These are phyloP conservation scores for Hyphochytrium catenoides DNA, from an alignment of 352 stramenopile species.

Conservation along the genomic window DNA sequence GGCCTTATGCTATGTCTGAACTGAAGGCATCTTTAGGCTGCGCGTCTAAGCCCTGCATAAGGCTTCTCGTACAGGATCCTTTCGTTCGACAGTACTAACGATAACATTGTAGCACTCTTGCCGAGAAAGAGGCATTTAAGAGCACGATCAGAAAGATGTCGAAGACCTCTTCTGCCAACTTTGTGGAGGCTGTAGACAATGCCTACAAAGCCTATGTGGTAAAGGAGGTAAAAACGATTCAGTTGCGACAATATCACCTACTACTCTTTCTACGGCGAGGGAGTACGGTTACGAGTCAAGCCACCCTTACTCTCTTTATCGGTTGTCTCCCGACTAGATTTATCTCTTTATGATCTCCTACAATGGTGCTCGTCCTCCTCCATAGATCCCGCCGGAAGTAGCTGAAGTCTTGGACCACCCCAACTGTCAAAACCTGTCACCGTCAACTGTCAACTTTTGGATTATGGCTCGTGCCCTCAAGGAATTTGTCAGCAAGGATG, in stretches of 20 bases:
- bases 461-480: slow-evolving; percentile 35
- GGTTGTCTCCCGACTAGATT: no score
- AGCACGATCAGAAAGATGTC: slow-evolving; percentile 26
- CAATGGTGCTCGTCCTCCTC: no score
- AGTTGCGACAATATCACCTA: no score
- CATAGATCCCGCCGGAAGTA: slow-evolving; percentile 46
- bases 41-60: no score
- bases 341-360: background rate
- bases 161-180: slow-evolving; percentile 54
- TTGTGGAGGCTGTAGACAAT: slow-evolving; percentile 74
- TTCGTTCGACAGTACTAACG: no score
- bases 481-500: slow-evolving; percentile 36
- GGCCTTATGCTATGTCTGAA: no score
- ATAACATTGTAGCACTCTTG: slow-evolving; percentile 22
- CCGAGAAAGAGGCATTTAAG: slow-evolving; percentile 76
- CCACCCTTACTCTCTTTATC: no score
- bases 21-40: no score
- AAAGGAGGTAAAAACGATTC: slow-evolving; percentile 30
- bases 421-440: slow-evolving; percentile 14
- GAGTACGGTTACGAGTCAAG: no score
- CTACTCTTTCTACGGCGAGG: no score
- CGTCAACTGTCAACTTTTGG: slow-evolving; percentile 37
- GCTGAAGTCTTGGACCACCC: slow-evolving; percentile 21
- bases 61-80: no score
- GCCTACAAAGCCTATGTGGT: slow-evolving; percentile 74